These are phyloP conservation scores for Echria macrotheca DNA, from an alignment of 495 filamentous ascomycete species.

Conservation along the genomic window DNA sequence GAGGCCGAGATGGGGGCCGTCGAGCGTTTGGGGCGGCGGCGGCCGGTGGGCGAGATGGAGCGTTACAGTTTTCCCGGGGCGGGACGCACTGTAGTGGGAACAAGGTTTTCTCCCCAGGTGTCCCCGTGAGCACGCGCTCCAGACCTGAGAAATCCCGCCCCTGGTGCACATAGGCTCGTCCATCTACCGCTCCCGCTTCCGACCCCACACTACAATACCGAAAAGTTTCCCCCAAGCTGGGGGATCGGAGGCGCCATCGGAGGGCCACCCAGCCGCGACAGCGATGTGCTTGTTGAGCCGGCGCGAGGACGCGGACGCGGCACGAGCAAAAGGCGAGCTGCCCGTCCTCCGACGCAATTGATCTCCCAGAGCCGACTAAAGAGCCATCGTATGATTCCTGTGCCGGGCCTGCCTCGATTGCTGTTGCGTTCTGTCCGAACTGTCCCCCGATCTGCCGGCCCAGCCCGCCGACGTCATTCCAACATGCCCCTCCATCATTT, in stretches of 20 bases:
- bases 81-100: slow-evolving; percentile 8
- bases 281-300: no score
- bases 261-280: background rate
- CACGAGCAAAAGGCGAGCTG: no score
- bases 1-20: background rate
- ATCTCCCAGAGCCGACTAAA: no score
- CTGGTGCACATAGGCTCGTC: background rate
- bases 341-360: no score
- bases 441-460: background rate
- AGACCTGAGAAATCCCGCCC: slow-evolving; percentile 9
- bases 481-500: slow-evolving; percentile 68
- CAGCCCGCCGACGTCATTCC: slow-evolving; percentile 19
- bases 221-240: slow-evolving; percentile 5
- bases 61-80: slow-evolving; percentile 22
- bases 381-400: slow-evolving; percentile 7
- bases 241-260: slow-evolving; percentile 3
- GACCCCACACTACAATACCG: slow-evolving; percentile 11
- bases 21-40: background rate
- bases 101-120: slow-evolving; percentile 8
- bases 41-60: background rate
- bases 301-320: background rate
- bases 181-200: slow-evolving; percentile 17
- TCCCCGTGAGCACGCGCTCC: background rate
- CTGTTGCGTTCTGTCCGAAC: slow-evolving; percentile 3
- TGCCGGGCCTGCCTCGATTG: background rate